These are phyloP conservation scores for Fusarium chlamydosporum DNA, from an alignment of 2,329 filamentous ascomycete species.

Conservation along the genomic window DNA sequence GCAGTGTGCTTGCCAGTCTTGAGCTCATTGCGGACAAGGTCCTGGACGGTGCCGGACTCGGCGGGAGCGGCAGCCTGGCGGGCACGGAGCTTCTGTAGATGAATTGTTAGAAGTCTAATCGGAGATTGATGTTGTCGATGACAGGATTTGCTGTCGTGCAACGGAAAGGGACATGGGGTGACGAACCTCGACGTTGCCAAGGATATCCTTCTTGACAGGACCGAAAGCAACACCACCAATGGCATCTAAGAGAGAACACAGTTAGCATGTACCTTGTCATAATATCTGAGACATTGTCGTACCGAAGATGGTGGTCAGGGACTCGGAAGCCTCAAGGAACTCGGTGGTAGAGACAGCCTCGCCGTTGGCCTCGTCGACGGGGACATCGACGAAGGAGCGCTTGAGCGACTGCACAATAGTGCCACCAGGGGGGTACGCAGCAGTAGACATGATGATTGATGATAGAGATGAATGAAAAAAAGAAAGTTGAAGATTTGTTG, in stretches of 20 bases:
- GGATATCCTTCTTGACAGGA: constrained; percentile 91
- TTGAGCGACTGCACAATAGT: constrained; percentile 91
- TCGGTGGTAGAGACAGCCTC: constrained; percentile 85
- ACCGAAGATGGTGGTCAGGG: constrained; percentile 90
- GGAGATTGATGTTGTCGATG: not conserved
- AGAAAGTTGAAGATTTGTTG: constrained; percentile 20
- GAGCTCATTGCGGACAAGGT: constrained; percentile 87
- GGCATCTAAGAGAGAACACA: constrained; percentile 62
- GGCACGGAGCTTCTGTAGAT: constrained; percentile 84
- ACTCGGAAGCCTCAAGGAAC: constrained; percentile 93
- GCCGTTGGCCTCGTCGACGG: constrained; percentile 78
- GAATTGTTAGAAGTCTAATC: constrained; percentile 37
- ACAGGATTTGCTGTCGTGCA: constrained; percentile 4
- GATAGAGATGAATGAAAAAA: constrained; percentile 17
- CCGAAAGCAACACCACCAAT: constrained; percentile 82
- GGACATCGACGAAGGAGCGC: constrained; percentile 86
- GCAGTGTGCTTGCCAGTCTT: constrained; percentile 90
- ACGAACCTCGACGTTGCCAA: constrained; percentile 88
- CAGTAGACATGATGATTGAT: constrained; percentile 64
- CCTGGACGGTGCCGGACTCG: constrained; percentile 87
- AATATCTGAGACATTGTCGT: constrained; percentile 15
- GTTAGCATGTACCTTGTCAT: constrained; percentile 21
- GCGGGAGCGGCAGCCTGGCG: constrained; percentile 82
- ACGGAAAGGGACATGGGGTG: not conserved
- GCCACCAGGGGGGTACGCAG: constrained; percentile 70